Percentiles rank a stretch among this genome's conserved stretches.
These are phyloP conservation scores for Dryas octopetala DNA, from an alignment of 306 rosid genomes.

Conservation along the genomic window DNA sequence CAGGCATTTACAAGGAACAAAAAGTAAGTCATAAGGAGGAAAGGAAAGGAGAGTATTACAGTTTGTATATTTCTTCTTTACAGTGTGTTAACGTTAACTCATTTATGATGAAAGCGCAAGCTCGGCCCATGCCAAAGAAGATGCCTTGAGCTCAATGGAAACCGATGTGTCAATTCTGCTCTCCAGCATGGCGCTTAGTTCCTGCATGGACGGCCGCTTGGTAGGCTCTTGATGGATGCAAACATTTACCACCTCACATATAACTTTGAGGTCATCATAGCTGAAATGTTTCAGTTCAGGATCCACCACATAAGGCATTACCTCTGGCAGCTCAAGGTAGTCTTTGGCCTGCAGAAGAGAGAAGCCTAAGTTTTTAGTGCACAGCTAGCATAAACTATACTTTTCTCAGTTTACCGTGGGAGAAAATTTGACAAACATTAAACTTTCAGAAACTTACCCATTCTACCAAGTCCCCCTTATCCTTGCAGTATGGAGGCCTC, in stretches of 20 bases:
- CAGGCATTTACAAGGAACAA: conserved; percentile 63
- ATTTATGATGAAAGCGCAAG: conserved; percentile 75
- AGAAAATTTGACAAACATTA: conserved; percentile 12
- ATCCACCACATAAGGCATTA: conserved; percentile 73
- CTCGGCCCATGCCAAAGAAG: conserved; percentile 98
- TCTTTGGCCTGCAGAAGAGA: conserved; percentile 74
- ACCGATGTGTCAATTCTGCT: conserved; percentile 79
- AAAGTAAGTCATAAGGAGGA: conserved; percentile 23
- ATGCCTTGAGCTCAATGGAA: conserved; percentile 67
- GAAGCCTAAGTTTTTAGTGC: conserved; percentile 15
- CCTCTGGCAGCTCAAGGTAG: conserved; percentile 73
- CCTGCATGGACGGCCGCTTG: conserved; percentile 61
- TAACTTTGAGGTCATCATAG: conserved; percentile 69
- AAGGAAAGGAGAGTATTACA: conserved; percentile 31
- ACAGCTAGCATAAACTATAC: background rate
- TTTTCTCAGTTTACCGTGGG: background rate
- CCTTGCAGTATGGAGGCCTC: conserved; percentile 75
- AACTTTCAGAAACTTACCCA: conserved; percentile 65
- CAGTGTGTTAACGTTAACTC: conserved; percentile 55
- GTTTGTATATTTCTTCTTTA: conserved; percentile 49
- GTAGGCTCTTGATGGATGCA: conserved; percentile 66
- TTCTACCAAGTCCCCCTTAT: conserved; percentile 79
- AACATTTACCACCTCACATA: conserved; percentile 74
- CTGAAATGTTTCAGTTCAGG: conserved; percentile 75
- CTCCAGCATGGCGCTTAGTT: conserved; percentile 69